Evolutionary conservation across 2,329 filamentous ascomycete genomes (phyloP), one percentile per base, ranked within the genome.

Genomic region (Keithomyces neogunnii): DNA sequence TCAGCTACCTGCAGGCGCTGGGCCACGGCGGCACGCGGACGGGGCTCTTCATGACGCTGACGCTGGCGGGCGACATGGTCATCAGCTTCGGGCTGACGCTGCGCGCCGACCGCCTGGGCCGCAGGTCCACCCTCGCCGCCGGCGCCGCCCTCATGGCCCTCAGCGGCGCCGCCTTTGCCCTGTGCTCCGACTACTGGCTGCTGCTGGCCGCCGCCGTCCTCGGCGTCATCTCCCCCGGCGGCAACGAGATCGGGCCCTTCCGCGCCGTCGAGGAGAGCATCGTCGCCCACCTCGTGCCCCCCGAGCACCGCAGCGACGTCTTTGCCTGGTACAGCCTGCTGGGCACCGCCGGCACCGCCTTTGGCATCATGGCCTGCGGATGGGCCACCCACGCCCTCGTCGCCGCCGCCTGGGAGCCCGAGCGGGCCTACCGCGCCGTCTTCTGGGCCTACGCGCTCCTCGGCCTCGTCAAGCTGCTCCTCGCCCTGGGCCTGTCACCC

Each of bases 41-140:
- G 53, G 82, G 82, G 3, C 65, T 84, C 1, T 85, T 85, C 66
- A 85, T 85, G 81, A 84, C 80, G 0, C 62, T 84, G 55, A 86
- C 82, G 0, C 65, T 85, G 13, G 67, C 73, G 11, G 82, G 82
- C 30, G 82, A 85, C 62, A 73, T 78, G 3, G 60, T 71, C 42
- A 76, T 85, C 54, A 83, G 80, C 59, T 75, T 84, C 52, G 38
- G 79, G 28, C 69, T 85, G 45, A 82, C 81, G 0, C 59, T 81
- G 5, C 69, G 82, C 54, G 79, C 82, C 30, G 82, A 85, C 64
- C 68, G 67, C 0, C 59, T 82, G 48, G 82, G 82, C 3, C 72
- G 81, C 30, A 72, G 73, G 48, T 68, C 66, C 5, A 72, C 81
- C n/a, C 68, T 85, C 3, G 69, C 73, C 0, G 57, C 75, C 3